Evolutionary conservation across 2,329 filamentous ascomycete genomes (phyloP).

Genomic region (Microcyclospora pomicola): DNA sequence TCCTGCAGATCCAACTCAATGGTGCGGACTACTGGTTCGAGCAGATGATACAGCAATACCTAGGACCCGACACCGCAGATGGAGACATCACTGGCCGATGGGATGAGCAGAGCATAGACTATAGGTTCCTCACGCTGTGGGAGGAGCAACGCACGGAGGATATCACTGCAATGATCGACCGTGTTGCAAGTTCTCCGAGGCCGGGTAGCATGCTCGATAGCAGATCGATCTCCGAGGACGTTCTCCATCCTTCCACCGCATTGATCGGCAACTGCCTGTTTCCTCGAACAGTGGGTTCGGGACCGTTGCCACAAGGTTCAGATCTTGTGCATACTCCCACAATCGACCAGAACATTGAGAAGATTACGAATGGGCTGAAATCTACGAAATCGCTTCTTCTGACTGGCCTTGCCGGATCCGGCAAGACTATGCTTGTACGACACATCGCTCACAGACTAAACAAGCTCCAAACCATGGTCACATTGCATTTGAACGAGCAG

Average conservation of each 20-base stretch:
- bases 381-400: constrained; percentile 60
- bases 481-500: constrained; percentile 92
- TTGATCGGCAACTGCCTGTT: constrained; percentile 55
- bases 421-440: constrained; percentile 77
- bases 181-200: background rate
- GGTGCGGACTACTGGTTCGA: constrained; percentile 70
- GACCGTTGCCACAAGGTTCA: background rate
- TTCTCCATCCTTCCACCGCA: constrained; percentile 33
- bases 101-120: constrained; percentile 67
- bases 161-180: no score
- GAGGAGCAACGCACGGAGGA: constrained; percentile 38
- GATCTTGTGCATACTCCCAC: constrained; percentile 57
- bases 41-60: constrained; percentile 51
- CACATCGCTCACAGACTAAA: constrained; percentile 70
- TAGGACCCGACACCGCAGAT: constrained; percentile 36
- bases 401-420: constrained; percentile 69
- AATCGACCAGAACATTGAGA: constrained; percentile 56
- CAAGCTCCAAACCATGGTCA: constrained; percentile 72
- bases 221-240: background rate
- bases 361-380: constrained; percentile 54
- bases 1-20: constrained; percentile 65
- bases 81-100: constrained; percentile 53
- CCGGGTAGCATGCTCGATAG: background rate
- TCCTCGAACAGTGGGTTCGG: constrained; percentile 34
- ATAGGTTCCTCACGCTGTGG: constrained; percentile 55